Conservation (phyloP, 2,329 filamentous ascomycete genomes). For the Ploettnerulaceae sp. region DNA sequence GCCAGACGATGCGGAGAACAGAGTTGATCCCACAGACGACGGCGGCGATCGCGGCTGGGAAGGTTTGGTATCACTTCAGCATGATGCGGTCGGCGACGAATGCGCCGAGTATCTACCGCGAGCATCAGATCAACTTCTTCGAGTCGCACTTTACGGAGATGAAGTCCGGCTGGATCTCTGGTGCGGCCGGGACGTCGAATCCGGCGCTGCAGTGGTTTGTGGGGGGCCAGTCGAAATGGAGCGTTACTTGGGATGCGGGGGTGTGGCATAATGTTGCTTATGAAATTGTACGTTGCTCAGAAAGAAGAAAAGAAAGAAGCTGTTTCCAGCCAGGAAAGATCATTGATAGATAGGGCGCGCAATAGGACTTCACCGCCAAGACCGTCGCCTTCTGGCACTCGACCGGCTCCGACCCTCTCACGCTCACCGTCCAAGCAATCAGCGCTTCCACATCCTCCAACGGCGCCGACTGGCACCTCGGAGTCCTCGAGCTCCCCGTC, state of each 20-base stretch:
- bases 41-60: slow-evolving; percentile 58
- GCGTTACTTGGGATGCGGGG: slow-evolving; percentile 52
- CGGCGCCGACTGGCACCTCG: slow-evolving; percentile 68
- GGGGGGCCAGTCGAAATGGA: slow-evolving; percentile 57
- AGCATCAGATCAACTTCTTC: slow-evolving; percentile 62
- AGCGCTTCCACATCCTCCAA: slow-evolving; percentile 58
- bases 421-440: slow-evolving; percentile 55
- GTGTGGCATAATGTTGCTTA: slow-evolving; percentile 75
- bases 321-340: too few species aligned
- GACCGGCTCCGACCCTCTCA: slow-evolving; percentile 53
- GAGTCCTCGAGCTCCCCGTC: slow-evolving; percentile 60
- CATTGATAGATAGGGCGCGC: too few species aligned
- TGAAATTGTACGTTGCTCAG: slow-evolving; percentile 48
- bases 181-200: slow-evolving; percentile 41
- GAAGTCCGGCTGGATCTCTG: slow-evolving; percentile 60
- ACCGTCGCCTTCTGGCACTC: slow-evolving; percentile 68
- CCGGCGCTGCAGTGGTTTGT: slow-evolving; percentile 62
- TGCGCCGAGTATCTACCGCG: slow-evolving; percentile 54
- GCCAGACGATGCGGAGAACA: slow-evolving; percentile 66
- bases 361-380: slow-evolving; percentile 54
- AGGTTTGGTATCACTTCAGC: slow-evolving; percentile 67
- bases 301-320: too few species aligned
- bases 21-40: slow-evolving; percentile 69
- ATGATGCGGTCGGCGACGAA: slow-evolving; percentile 56
- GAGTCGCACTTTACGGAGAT: slow-evolving; percentile 72